Conservation (phyloP, 2,329 filamentous ascomycete genomes). For the Verticillium zaregamsianum region DNA sequence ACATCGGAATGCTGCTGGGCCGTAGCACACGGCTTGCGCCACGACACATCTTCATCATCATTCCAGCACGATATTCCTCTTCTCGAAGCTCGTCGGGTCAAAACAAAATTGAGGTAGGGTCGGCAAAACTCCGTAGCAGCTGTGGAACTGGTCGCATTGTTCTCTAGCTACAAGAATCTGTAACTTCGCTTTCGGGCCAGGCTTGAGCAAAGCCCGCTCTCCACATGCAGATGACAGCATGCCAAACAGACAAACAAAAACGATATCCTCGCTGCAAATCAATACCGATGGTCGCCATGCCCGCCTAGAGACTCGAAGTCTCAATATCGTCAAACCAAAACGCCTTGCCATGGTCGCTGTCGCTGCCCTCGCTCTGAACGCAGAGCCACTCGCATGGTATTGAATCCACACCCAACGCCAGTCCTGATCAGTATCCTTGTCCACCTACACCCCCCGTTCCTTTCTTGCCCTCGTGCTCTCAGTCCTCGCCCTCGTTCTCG, state of each 20-base stretch:
- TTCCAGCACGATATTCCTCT: neutral
- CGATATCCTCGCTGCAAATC: neutral
- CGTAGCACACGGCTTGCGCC: neutral
- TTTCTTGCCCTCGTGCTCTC: neutral
- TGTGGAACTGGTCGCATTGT: neutral
- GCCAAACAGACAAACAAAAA: neutral
- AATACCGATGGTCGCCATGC: neutral
- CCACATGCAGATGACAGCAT: neutral
- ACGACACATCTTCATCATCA: neutral
- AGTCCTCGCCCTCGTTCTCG: conserved; percentile 37
- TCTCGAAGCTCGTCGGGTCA: neutral
- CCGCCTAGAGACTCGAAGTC: neutral
- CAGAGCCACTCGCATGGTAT: neutral
- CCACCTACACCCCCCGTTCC: neutral
- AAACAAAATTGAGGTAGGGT: neutral
- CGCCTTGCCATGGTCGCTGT: neutral
- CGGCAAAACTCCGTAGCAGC: neutral
- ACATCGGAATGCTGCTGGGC: neutral
- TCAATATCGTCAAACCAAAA: neutral
- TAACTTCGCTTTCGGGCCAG: neutral
- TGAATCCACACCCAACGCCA: neutral
- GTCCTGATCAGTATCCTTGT: neutral
- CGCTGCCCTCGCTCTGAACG: neutral
- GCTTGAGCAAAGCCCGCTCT: too few species aligned
- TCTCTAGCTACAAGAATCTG: neutral